phyloP scores from a whole-genome alignment of 2,329 filamentous ascomycete species.

The Aspergillus latus region DNA sequence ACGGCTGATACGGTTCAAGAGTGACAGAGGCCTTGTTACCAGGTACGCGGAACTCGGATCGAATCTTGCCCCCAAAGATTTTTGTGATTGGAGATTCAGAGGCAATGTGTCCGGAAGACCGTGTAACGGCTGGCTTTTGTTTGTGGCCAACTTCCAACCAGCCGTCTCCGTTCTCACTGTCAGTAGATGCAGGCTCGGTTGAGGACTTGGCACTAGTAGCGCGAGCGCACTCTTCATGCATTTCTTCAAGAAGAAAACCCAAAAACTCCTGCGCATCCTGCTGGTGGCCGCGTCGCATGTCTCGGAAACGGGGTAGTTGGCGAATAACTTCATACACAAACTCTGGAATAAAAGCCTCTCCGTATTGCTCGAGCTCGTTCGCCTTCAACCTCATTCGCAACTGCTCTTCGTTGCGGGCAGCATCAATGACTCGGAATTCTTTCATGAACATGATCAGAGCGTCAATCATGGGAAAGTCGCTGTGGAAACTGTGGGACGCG shows the following conservation, averaged over 20 bases:
- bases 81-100: conserved; percentile 82
- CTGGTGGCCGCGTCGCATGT: conserved; percentile 93
- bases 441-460: conserved; percentile 96
- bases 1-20: conserved; percentile 86
- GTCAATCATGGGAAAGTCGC: conserved; percentile 88
- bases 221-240: conserved; percentile 86
- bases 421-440: conserved; percentile 83
- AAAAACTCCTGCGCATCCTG: conserved; percentile 98
- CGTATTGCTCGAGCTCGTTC: conserved; percentile 83
- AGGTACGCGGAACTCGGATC: conserved; percentile 84
- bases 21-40: conserved; percentile 90
- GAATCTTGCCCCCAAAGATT: conserved; percentile 88
- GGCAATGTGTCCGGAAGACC: conserved; percentile 73
- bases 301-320: conserved; percentile 80
- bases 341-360: conserved; percentile 87
- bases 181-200: conserved; percentile 36
- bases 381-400: conserved; percentile 72
- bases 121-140: conserved; percentile 81
- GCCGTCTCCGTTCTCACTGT: conserved; percentile 56
- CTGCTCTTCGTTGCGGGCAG: conserved; percentile 71
- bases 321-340: conserved; percentile 94
- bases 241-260: conserved; percentile 84
- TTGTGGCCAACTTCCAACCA: conserved; percentile 95
- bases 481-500: conserved; percentile 88
- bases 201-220: conserved; percentile 65